phyloP scores from a whole-genome alignment of 176 grass and related monocot genomes.

The Juncus effusus region DNA sequence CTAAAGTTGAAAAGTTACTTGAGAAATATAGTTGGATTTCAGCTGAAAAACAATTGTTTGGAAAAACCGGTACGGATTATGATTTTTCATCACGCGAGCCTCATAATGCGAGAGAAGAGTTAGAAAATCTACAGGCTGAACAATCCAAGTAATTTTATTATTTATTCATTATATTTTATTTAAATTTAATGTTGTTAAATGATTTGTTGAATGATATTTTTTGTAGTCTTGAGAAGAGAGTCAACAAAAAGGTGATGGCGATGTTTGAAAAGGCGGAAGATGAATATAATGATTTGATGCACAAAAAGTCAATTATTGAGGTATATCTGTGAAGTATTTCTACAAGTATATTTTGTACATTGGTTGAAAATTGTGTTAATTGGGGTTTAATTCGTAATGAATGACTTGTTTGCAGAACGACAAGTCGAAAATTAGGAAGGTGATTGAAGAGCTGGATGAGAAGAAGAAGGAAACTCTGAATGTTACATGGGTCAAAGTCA shows the following conservation, averaged over 20 bases:
- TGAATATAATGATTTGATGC: constrained; percentile 91
- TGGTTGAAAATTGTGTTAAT: neutral
- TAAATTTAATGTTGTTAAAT: neutral
- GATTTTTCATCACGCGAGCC: constrained; percentile 74
- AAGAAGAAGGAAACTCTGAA: constrained; percentile 98
- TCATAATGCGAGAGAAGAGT: constrained; percentile 60
- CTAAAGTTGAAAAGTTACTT: constrained; percentile 72
- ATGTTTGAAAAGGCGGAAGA: constrained; percentile 99
- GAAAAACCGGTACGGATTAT: constrained; percentile 82
- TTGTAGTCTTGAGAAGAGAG: constrained; percentile 94
- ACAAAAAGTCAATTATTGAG: constrained; percentile 94
- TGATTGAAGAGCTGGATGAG: constrained; percentile 95
- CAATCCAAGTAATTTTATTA: constrained; percentile 57
- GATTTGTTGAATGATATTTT: constrained; percentile 3
- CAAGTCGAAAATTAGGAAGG: constrained; percentile 81
- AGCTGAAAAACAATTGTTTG: constrained; percentile 93
- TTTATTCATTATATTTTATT: constrained; percentile 1
- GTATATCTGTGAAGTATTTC: constrained; percentile 22
- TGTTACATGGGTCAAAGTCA: constrained; percentile 97
- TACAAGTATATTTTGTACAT: constrained; percentile 18
- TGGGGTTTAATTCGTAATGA: constrained; percentile 4
- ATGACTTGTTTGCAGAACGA: constrained; percentile 57
- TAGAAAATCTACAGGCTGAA: constrained; percentile 74
- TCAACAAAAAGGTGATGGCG: constrained; percentile 98
- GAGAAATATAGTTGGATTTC: constrained; percentile 89